Base-by-base conservation (phyloP, 495 filamentous ascomycete species). In the Lineolata rhizophorae region DNA sequence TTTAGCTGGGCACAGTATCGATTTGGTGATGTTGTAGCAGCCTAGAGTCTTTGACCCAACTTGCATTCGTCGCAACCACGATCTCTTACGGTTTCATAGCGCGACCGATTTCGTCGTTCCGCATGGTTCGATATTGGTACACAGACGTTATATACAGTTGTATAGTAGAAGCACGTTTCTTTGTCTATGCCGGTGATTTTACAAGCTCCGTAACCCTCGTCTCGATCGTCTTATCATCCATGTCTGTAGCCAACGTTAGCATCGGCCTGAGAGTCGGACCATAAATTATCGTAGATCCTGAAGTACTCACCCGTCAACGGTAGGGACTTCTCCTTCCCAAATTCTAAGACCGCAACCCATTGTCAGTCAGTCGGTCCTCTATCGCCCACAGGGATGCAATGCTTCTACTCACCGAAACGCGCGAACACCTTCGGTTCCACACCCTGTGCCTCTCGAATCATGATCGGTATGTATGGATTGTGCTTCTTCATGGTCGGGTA, bases 401-500 rank as follows among this genome's bases (percentile, higher is more conserved):
- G 29, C 0, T 18, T 37, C 18, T 15, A 61, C 78, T 42, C 54
- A 93, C 84, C 84, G 47, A 85, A 97, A 72, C 87, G 62, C 38
- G 90, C 83, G 53, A 74, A 95, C 27, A 97, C 75, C 45, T 66
- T 72, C 26, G 87, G 85, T 48, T 76, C 55, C 26, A 70, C 77
- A 38, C 72, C 80, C 31, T 65, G 51, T 20, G 90, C 87, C 56
- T 97, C 90, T 41, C 87, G 77, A 31, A 97, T 66, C 62, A 97
- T 58, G 55, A 97, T 95, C 30, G 87, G 87, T 26, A 68, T 92
- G 52, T 81, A 57, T 6, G 87, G 87, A 58, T 97, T 95, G 62
- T 87, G 73, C 66, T 91, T 90, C 69, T 97, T 97, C 85, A 97
- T 95, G 43, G 78, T 84, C 4, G 87, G 90, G 56, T 97, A 97